Base-by-base conservation (phyloP, 2,329 filamentous ascomycete genomes). In the Xylariaceae sp. region DNA sequence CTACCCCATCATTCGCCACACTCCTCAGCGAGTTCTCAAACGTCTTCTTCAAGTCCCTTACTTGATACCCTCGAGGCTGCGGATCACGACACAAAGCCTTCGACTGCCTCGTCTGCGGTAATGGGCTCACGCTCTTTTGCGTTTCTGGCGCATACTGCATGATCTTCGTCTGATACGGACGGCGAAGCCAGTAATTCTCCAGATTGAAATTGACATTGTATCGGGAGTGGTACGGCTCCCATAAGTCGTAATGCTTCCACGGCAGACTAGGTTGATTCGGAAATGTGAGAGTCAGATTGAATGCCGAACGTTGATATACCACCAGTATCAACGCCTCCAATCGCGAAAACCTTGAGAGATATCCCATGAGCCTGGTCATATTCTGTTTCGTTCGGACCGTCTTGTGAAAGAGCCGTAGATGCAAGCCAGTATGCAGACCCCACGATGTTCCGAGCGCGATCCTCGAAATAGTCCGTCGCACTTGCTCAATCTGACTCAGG, bases 291-390 rank as follows among this genome's bases (percentile, higher is more conserved):
- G 51, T 57, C 53, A 66, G 28, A 58, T 73, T 74, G 56, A 77
- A 76, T 28, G 74, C 72, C 42, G 75, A 76, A 48, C 75, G 74
- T 55, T 78, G 75, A 55, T 76, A 74, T 3, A 78, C 73, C 16
- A 77, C 68, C 28, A 77, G 71, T 7, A 77, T 66, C 42, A 78
- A 66, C 33, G 68, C 70, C 54, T 69, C 66, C 34, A 78, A 66
- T 36, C 63, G 66, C 0, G 65, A 61, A 28, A 78, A 76, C 50
- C 70, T 72, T 22, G 70, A 69, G 14, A 77, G 63, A 17, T 68
- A 68, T 5, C 68, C 62, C 18, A 78, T 66, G 51, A 78, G 66
- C 53, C 71, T 72, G 16, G 63, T 63, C 69, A 75, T 73, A 60
- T 73, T 76, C 44, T 62, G 60, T 31, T 62, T 61, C 43, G 67